Percentiles rank a stretch among this genome's conserved stretches.
Evolutionary conservation across 495 filamentous ascomycete genomes (phyloP).

Genomic region (Xylaria flabelliformis): DNA sequence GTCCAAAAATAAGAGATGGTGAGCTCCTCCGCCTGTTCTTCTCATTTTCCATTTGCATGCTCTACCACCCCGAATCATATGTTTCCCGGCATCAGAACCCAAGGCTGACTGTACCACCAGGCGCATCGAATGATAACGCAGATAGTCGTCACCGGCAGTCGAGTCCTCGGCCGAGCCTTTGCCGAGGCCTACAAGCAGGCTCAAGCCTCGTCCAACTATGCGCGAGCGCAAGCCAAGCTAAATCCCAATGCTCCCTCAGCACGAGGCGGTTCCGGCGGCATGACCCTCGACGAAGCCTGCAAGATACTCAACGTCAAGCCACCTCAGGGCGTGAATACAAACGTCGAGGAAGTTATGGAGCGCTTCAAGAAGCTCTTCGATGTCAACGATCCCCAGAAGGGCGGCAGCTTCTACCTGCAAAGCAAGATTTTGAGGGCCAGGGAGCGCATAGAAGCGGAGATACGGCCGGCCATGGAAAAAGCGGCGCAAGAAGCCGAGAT

Average conservation of each 20-base stretch:
- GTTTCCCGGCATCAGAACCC: not conserved
- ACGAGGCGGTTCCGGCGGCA: slow-evolving; percentile 64
- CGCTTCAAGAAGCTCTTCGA: slow-evolving; percentile 97
- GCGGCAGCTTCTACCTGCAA: slow-evolving; percentile 96
- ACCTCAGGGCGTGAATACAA: slow-evolving; percentile 74
- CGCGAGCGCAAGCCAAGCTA: slow-evolving; percentile 64
- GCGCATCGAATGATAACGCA: slow-evolving; percentile 94
- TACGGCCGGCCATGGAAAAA: slow-evolving; percentile 59
- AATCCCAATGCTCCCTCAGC: slow-evolving; percentile 50
- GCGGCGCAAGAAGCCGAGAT: slow-evolving; percentile 67
- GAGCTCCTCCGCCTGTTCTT: not conserved
- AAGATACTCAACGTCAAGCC: slow-evolving; percentile 97
- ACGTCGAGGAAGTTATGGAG: slow-evolving; percentile 77
- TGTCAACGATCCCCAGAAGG: slow-evolving; percentile 89
- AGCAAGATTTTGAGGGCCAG: slow-evolving; percentile 92
- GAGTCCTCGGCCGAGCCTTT: slow-evolving; percentile 92
- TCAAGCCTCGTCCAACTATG: slow-evolving; percentile 81
- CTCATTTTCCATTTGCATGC: not conserved
- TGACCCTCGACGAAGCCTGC: slow-evolving; percentile 95
- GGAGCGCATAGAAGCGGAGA: slow-evolving; percentile 89
- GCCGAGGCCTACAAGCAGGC: slow-evolving; percentile 92
- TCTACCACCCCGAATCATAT: not conserved
- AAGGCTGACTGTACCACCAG: slow-evolving; percentile 51
- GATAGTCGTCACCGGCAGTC: slow-evolving; percentile 85
- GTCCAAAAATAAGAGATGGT: slow-evolving; percentile 24